Evolutionary conservation across 139 green algal genomes (phyloP), one percentile per base, ranked within the genome.

Genomic region (Yamagishiella unicocca): DNA sequence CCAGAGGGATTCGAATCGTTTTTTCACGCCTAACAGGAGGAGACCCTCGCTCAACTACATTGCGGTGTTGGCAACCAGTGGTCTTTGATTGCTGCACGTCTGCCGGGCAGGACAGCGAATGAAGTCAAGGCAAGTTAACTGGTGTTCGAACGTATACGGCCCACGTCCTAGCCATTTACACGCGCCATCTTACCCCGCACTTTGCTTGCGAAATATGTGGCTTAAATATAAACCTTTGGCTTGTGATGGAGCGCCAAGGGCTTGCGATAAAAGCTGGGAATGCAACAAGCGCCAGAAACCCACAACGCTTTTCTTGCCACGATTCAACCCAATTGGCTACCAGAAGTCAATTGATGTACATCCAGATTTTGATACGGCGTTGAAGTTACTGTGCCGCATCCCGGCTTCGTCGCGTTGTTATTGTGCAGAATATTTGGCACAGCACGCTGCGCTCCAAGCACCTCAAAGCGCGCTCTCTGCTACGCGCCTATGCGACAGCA

Each of bases 381-480:
- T 9, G 58, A 17, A 9, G 58, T 27, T 67, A 27, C n/a, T 33
- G 19, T 67, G 58, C 29, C 22, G 58, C 22, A n/a, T n/a, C 22
- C 6, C 58, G 14, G 6, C 22, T n/a, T 22, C 14, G 19, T 27
- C 6, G 58, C 6, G 19, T 67, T 67, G 6, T 17, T 67, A 9
- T 67, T 21, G 22, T 33, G 35, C 67, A 75, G 67, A 75, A 75
- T 35, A 75, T 75, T 5, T 75, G 71, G 71, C 71, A 78, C 42
- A 78, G 71, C 71, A 78, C 71, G 25, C 42, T 78, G 40, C 71
- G 71, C 40, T 78, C 71, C 40, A 78, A 78, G 71, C 27, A 55
- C 24, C 25, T 78, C 22, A 55, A 55, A 24, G 71, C 17, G 40
- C 71, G 71, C 5, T 37, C 40, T 1, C 24, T 78, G 25, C 42